Conservation (phyloP, 139 green algal genomes). For the Haematococcus sp. region DNA sequence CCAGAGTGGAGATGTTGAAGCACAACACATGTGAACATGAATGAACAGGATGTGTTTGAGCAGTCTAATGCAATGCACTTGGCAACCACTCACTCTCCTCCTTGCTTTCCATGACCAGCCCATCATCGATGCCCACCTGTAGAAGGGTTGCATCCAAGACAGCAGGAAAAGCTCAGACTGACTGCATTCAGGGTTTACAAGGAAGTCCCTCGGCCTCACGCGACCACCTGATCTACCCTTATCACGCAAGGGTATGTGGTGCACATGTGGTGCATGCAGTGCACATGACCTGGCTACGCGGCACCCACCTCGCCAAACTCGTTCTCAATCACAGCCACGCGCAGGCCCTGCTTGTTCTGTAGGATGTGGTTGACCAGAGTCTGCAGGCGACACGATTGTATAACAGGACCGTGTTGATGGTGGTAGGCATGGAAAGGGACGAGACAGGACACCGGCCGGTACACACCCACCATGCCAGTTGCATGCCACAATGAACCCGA, state of each 20-base stretch:
- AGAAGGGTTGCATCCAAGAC: too few relatives aligned
- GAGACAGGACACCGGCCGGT: background rate
- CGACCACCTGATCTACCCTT: too few relatives aligned
- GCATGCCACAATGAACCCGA: background rate
- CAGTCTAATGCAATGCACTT: background rate
- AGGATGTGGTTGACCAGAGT: slow-evolving; percentile 92
- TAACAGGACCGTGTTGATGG: background rate
- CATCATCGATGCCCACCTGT: slow-evolving; percentile 81
- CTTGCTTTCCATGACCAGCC: slow-evolving; percentile 72
- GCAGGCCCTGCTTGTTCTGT: slow-evolving; percentile 62
- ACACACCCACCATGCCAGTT: background rate
- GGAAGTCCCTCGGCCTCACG: too few relatives aligned
- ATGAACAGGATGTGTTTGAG: background rate
- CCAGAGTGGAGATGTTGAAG: too few relatives aligned
- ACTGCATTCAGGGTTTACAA: too few relatives aligned
- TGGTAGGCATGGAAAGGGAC: background rate
- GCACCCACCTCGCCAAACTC: slow-evolving; percentile 63
- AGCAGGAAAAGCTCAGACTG: too few relatives aligned
- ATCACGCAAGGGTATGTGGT: too few relatives aligned
- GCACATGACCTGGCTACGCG: background rate
- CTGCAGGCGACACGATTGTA: background rate
- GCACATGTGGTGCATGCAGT: slow-evolving; percentile 13
- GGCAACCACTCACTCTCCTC: slow-evolving; percentile 46
- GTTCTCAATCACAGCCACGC: slow-evolving; percentile 83
- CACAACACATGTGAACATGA: too few relatives aligned